A percentile compares a stretch with the other conserved stretches of the same genome.
These are phyloP conservation scores for Saccharum spontaneum DNA, from an alignment of 176 grass and related monocot species.

Conservation along the genomic window DNA sequence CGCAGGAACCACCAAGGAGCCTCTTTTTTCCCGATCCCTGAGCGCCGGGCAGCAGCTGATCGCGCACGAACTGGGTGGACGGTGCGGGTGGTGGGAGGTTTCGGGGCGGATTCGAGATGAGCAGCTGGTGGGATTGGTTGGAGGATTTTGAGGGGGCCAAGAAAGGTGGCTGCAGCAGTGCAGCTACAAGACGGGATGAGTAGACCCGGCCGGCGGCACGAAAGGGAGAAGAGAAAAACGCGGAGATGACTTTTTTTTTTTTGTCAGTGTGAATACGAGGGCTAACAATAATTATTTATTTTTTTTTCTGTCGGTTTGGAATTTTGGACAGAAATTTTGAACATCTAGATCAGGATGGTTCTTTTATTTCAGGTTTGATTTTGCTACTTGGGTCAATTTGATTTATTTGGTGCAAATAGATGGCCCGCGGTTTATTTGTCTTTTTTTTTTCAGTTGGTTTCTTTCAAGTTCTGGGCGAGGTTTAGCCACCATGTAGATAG, in stretches of 20 bases:
- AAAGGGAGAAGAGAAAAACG: constrained; percentile 3
- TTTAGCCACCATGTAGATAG: background rate
- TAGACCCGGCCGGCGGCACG: constrained; percentile 11
- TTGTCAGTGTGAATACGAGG: background rate
- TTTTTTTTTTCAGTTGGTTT: background rate
- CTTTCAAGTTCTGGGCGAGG: background rate
- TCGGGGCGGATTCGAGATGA: constrained; percentile 2
- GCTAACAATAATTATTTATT: background rate
- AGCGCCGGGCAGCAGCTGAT: background rate
- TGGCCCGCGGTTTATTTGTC: background rate
- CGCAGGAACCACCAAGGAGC: background rate
- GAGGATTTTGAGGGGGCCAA: constrained; percentile 27
- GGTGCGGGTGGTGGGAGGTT: background rate
- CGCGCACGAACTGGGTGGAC: background rate
- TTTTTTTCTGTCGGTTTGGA: background rate
- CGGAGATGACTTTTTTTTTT: constrained; percentile 6
- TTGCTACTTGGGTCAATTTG: background rate
- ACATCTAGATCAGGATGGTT: background rate
- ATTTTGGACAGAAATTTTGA: background rate
- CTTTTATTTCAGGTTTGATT: background rate
- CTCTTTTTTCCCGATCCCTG: constrained; percentile 11
- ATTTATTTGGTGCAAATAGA: background rate
- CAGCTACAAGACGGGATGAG: constrained; percentile 2
- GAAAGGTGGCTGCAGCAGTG: constrained; percentile 26
- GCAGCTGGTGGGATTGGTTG: constrained; percentile 40